Conservation (phyloP, 768 basidiomycete genomes). For the Leccinum rimulosum region DNA sequence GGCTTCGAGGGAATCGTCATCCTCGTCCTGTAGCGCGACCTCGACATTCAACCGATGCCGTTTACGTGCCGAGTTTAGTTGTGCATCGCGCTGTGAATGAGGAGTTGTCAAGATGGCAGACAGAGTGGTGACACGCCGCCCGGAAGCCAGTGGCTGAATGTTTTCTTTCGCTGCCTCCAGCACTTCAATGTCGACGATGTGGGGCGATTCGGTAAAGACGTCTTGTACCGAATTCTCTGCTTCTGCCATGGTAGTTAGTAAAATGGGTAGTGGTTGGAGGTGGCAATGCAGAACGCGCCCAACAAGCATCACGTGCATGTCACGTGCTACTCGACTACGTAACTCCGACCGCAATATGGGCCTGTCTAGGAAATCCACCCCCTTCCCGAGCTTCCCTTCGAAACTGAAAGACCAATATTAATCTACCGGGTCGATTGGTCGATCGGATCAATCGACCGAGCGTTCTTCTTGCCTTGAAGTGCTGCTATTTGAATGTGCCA, state of each 20-base stretch:
- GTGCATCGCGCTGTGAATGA: constrained; percentile 70
- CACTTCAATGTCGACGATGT: constrained; percentile 76
- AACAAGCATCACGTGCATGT: constrained; percentile 21
- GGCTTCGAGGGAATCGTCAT: constrained; percentile 81
- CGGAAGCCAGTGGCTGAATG: constrained; percentile 76
- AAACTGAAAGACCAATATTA: neutral
- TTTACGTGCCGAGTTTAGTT: constrained; percentile 62
- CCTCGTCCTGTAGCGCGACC: constrained; percentile 68
- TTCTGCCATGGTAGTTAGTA: constrained; percentile 16
- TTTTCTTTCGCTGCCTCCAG: constrained; percentile 86
- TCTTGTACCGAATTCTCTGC: constrained; percentile 35
- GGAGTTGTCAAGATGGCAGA: constrained; percentile 74
- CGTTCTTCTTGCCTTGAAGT: neutral
- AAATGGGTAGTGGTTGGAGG: neutral
- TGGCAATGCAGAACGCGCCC: constrained; percentile 9
- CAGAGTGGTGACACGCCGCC: constrained; percentile 76
- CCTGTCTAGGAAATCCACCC: too few species aligned
- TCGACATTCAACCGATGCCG: constrained; percentile 71
- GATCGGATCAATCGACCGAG: too few species aligned
- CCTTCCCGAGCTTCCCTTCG: too few species aligned
- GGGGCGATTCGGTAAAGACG: constrained; percentile 39
- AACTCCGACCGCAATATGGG: neutral
- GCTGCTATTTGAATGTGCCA: neutral
- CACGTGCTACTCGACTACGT: constrained; percentile 4
- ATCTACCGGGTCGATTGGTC: too few species aligned